Evolutionary conservation across 352 stramenopile species (phyloP).

Genomic region (Globisporangium spiculum): DNA sequence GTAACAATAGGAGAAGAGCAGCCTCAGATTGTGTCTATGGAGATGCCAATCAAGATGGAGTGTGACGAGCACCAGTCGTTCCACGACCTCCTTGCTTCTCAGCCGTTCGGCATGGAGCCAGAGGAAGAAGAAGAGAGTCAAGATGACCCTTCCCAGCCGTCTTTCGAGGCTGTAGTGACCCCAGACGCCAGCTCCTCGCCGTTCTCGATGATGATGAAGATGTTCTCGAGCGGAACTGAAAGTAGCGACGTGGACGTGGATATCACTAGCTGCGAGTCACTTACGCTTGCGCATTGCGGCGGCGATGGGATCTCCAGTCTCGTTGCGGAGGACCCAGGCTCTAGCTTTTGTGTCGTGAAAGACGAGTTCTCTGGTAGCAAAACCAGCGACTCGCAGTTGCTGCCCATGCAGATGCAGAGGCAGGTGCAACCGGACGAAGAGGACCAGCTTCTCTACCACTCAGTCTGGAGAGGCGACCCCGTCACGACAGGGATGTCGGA

Average conservation of each 20-base stretch:
- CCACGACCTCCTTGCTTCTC: neutral
- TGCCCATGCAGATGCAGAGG: too few species aligned
- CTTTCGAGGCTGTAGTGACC: neutral
- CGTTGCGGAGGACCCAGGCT: neutral
- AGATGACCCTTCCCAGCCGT: neutral
- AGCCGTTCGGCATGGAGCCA: neutral
- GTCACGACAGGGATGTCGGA: neutral
- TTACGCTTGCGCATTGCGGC: neutral
- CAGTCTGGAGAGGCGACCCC: slow-evolving; percentile 6
- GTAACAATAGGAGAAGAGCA: neutral
- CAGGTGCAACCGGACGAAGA: neutral
- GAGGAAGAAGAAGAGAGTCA: neutral
- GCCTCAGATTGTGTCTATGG: neutral
- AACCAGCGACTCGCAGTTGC: neutral
- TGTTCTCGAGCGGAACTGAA: neutral
- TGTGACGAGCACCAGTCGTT: neutral
- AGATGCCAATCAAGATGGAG: neutral
- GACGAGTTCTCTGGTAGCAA: neutral
- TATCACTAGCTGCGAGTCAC: neutral
- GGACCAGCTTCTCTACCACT: neutral
- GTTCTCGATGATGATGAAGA: neutral
- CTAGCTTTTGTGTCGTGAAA: neutral
- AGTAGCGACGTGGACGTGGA: neutral
- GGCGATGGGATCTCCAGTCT: neutral
- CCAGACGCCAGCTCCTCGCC: neutral